These are phyloP conservation scores for Beverwykella pulmonaria DNA, from an alignment of 495 filamentous ascomycete species.

Conservation along the genomic window DNA sequence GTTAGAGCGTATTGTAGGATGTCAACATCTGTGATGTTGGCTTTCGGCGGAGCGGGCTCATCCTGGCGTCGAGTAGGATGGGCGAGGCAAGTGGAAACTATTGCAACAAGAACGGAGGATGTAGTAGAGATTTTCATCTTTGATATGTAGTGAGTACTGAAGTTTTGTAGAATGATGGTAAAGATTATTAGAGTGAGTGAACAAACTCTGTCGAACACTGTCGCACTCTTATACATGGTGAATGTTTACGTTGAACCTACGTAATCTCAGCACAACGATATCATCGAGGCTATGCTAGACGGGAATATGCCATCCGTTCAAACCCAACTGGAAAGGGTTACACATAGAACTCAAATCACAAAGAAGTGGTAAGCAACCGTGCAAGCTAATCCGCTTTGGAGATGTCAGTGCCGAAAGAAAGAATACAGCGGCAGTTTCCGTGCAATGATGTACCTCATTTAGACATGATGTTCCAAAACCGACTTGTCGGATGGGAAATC, in stretches of 20 bases:
- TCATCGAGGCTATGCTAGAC: not conserved
- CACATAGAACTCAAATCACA: not conserved
- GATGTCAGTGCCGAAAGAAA: not conserved
- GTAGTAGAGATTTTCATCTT: not conserved
- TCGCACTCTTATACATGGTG: not conserved
- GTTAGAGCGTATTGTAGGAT: conserved; percentile 48
- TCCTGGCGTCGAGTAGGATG: not conserved
- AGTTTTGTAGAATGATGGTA: not conserved
- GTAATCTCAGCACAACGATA: not conserved
- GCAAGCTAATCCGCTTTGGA: not conserved
- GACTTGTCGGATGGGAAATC: not conserved
- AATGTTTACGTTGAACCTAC: not conserved
- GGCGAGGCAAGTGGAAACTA: not conserved
- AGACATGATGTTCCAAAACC: not conserved
- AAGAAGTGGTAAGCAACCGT: not conserved
- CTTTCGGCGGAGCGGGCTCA: not conserved
- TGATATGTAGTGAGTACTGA: not conserved
- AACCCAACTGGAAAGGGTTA: not conserved
- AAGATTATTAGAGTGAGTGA: not conserved
- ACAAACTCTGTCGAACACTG: not conserved
- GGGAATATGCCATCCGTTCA: not conserved
- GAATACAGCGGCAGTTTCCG: not conserved
- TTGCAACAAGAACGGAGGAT: not conserved
- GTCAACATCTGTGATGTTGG: conserved; percentile 26
- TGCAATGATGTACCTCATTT: not conserved